Evolutionary conservation across 176 grass and related monocot genomes (phyloP).

Genomic region (Musa schizocarpa): DNA sequence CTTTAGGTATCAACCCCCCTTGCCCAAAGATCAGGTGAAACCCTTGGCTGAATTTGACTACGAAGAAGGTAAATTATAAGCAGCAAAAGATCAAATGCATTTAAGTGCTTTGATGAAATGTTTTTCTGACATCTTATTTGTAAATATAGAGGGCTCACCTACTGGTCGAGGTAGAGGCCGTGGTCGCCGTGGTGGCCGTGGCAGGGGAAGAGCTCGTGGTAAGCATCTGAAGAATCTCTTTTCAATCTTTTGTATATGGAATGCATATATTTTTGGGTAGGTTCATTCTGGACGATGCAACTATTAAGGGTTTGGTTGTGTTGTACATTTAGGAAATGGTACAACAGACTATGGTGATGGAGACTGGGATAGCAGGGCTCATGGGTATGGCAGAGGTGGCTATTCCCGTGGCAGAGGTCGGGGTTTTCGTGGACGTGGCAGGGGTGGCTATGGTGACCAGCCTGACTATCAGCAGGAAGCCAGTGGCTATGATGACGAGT

Average conservation of each 20-base stretch:
- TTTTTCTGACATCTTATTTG: conserved; percentile 23
- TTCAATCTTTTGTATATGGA: neutral
- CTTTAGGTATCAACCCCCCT: conserved; percentile 83
- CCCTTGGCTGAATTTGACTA: conserved; percentile 78
- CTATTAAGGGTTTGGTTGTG: neutral
- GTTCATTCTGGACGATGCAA: neutral
- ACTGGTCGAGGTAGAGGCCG: conserved; percentile 59
- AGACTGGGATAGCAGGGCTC: conserved; percentile 41
- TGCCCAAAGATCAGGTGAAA: conserved; percentile 68
- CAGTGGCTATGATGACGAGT: conserved; percentile 48
- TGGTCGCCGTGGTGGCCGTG: conserved; percentile 50
- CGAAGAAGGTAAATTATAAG: conserved; percentile 50
- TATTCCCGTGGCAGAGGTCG: conserved; percentile 52
- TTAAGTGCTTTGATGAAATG: neutral
- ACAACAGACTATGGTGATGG: conserved; percentile 37
- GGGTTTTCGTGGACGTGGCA: conserved; percentile 42
- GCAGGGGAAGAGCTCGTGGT: conserved; percentile 34
- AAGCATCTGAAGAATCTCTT: conserved; percentile 4
- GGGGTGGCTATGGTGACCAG: conserved; percentile 38
- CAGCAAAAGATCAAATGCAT: neutral
- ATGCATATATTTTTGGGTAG: too few relatives aligned
- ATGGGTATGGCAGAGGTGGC: conserved; percentile 37
- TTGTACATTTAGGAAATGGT: conserved; percentile 46
- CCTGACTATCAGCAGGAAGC: conserved; percentile 71
- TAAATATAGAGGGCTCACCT: conserved; percentile 60